Base-by-base conservation (phyloP, 2,329 filamentous ascomycete species). In the Keithomyces neogunnii region DNA sequence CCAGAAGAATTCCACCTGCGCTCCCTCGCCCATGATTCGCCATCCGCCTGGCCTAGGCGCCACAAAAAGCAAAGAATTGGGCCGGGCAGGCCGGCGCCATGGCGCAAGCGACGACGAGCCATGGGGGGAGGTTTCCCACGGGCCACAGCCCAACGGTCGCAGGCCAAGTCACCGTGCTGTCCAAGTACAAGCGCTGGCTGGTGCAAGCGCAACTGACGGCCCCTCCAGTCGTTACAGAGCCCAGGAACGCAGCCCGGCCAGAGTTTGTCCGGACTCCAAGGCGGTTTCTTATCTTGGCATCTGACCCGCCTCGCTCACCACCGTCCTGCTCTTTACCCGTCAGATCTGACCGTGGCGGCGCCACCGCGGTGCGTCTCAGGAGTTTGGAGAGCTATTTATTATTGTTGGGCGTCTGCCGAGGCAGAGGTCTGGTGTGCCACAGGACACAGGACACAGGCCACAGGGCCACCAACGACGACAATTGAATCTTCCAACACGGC, bases 1-100 rank as follows among this genome's bases (percentile, higher is more conserved):
- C 50, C 44, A 54, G 53, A 54, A 54, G 50, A 47, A 54, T 50
- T 54, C 53, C 39, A 30, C 19, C 19, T 43, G 28, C 33, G 40
- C n/a, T 9, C 35, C 11, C 9, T 29, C 4, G 39, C 8, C 33
- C 32, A 33, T 52, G 50, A 52, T 54, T 54, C 47, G 52, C 45
- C 47, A 26, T 44, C 11, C 9, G 5, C 8, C 26, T 13, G 45
- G 31, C 33, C 33, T 13, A 43, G 30, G 40, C 47, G 47, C 43
- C 49, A 48, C 38, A 51, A 49, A 45, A 33, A 42, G 19, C 19
- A 45, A 39, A 51, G 47, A 38, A 43, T 44, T 50, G 47, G 29
- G 48, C 44, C 48, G 44, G 47, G n/a, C 7, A 29, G 28, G 35
- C 47, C 30, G 40, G 28, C 32, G 45, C 29, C 49, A 45, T n/a